Base-by-base conservation (phyloP, 352 stramenopile species). In the Phytophthora vignae region DNA sequence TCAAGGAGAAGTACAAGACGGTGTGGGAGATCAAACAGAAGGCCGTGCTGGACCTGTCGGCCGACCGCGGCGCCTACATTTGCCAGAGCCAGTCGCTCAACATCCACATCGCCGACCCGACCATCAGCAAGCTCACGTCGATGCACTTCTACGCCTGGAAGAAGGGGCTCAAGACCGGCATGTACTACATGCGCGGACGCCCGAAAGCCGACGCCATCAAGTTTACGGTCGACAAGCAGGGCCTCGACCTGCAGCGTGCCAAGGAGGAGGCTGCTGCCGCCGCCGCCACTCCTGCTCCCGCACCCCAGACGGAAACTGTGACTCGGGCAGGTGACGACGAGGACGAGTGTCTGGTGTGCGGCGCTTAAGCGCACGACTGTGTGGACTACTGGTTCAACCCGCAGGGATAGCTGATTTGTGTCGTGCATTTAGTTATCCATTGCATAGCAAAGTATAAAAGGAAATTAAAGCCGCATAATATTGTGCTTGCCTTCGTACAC, bases 141-240 rank as follows among this genome's bases (percentile, higher is more conserved):
- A 99, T 99, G 97, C 98, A 99, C 88, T 99, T 99, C 74, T 99
- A 99, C 78, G 95, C 97, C 6, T 99, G 98, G 98, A 99, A 99
- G 87, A 98, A 98, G 83, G 98, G 98, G 7, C 88, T 99, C 33
- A 99, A 99, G 94, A 99, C 98, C 17, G 98, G 98, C 55, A 99
- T 99, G 97, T 99, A 99, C 86, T 99, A 99, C 88, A 93, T 99
- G 61, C 96, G 98, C 59, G 99, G 97, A 29, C 88, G 92, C 33
- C 98, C 98, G 36, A 99, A 99, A 88, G 98, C 98, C n/a, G 92
- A 99, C 77, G 98, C 98, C 55, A 99, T 99, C 73, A 95, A 99
- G 78, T 99, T 99, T 84, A 99, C 98, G 33, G 97, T 99, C 52
- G 98, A 99, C 83, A 97, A 99, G 87, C 90, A 97, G 38, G 89